Base-by-base conservation (phyloP, 2,329 filamentous ascomycete species). In the Claviceps sp. region DNA sequence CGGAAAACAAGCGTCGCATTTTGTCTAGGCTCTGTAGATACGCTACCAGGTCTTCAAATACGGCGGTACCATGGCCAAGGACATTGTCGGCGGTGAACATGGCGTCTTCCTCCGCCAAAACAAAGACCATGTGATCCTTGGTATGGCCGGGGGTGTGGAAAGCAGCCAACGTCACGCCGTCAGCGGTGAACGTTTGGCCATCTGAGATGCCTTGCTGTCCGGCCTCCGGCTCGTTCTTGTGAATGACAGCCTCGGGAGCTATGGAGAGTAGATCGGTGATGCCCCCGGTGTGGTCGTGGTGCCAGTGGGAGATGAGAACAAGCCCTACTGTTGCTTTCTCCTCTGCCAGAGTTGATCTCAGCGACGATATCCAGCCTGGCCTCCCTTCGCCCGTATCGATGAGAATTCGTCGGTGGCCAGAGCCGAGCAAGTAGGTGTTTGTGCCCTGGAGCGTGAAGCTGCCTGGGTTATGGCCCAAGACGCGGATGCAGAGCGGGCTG, bases 31-130 rank as follows among this genome's bases (percentile, higher is more conserved):
- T 88, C 19, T 66, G 62, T 56, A 94, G 71, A 63, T 94, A 95
- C 0, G 71, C 69, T 1, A 70, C 65, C 8, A 95, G 73, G 56
- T 93, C 80, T 64, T 94, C 87, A 58, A 94, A 94, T 0, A 93
- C 87, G 3, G 86, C 82, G 2, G 87, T 94, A 13, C 89, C 89
- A 55, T 95, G 87, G 1, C 89, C 89, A 2, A 95, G 75, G 1
- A 95, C 84, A 63, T 91, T 94, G 67, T 95, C 89, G 6, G 85
- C 89, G 0, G 89, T 94, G 65, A 95, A 93, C 70, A 95, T 81
- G 42, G 87, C 84, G 59, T 88, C 77, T 61, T 95, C 75, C 76
- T 94, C 87, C 46, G 83, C 77, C 4, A 95, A 68, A 5, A 89
- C 65, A 58, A 95, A 84, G 17, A 77, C 80, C 75, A 90, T 84